These are phyloP conservation scores for Termitomyces sp. DNA, from an alignment of 768 basidiomycete genomes.

Conservation along the genomic window DNA sequence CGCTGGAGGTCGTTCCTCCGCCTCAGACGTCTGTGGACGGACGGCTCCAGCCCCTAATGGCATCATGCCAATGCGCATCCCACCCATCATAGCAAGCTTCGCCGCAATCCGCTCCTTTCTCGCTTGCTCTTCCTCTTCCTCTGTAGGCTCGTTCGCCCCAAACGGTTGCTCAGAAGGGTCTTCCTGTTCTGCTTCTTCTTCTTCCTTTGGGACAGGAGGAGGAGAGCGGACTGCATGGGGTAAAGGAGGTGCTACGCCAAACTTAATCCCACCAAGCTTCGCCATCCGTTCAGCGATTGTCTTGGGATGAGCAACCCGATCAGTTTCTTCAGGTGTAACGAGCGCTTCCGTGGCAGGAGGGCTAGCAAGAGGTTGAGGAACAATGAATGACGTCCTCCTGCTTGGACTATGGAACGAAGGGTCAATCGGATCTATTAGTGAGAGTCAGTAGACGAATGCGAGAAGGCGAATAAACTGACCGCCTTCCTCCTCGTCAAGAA, in stretches of 20 bases:
- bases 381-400: constrained; percentile 27
- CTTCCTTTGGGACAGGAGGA: constrained; percentile 25
- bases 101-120: constrained; percentile 48
- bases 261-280: constrained; percentile 79
- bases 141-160: constrained; percentile 30
- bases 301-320: constrained; percentile 48
- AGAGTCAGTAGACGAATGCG: neutral
- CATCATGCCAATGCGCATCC: constrained; percentile 55
- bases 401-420: constrained; percentile 55
- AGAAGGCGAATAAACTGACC: constrained; percentile 31
- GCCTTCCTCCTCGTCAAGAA: constrained; percentile 59
- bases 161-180: constrained; percentile 12
- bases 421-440: constrained; percentile 58
- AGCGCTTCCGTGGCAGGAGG: constrained; percentile 10
- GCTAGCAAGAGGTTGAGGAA: constrained; percentile 13
- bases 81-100: constrained; percentile 51
- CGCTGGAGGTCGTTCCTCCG: constrained; percentile 14
- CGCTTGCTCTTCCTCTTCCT: constrained; percentile 62
- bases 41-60: constrained; percentile 30
- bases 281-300: constrained; percentile 96
- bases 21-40: constrained; percentile 25
- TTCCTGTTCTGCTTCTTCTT: constrained; percentile 20
- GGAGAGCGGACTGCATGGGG: constrained; percentile 31
- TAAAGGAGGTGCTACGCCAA: constrained; percentile 59
- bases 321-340: constrained; percentile 25